Conservation (phyloP, 768 basidiomycete species). For the Heimioporus sp. region DNA sequence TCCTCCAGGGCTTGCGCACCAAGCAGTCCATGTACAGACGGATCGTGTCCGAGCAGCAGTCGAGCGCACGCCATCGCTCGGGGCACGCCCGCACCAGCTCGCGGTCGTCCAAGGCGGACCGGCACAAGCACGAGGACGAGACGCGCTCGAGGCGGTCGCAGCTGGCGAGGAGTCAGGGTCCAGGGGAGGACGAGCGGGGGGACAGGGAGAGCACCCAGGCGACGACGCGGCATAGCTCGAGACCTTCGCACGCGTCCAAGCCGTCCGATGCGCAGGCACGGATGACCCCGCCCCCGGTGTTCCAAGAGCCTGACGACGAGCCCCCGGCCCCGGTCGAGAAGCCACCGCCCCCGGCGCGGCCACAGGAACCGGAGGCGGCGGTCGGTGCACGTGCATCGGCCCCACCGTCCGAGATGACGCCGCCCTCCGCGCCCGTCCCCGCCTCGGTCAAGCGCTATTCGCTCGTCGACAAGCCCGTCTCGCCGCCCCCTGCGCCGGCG, state of each 20-base stretch:
- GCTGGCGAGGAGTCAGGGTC: conserved; percentile 37
- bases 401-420: no score
- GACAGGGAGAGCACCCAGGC: conserved; percentile 36
- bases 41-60: conserved; percentile 57
- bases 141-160: conserved; percentile 38
- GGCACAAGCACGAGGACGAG: conserved; percentile 44
- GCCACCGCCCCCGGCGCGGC: neutral
- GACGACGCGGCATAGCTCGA: conserved; percentile 38
- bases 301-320: conserved; percentile 33
- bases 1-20: conserved; percentile 89
- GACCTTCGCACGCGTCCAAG: conserved; percentile 39
- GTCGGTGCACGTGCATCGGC: no score
- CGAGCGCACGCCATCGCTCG: conserved; percentile 38
- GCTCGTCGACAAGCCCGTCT: conserved; percentile 67
- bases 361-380: neutral
- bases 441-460: conserved; percentile 76
- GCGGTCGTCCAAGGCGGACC: conserved; percentile 52
- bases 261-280: conserved; percentile 34
- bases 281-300: conserved; percentile 28
- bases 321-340: conserved; percentile 11
- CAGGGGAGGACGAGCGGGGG: conserved; percentile 40
- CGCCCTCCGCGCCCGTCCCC: conserved; percentile 41
- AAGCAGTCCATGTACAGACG: conserved; percentile 90
- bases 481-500: conserved; percentile 33
- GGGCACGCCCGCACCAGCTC: conserved; percentile 56